phyloP scores from a whole-genome alignment of 1,284 basidiomycete genomes.

The Takashimella tepidaria region DNA sequence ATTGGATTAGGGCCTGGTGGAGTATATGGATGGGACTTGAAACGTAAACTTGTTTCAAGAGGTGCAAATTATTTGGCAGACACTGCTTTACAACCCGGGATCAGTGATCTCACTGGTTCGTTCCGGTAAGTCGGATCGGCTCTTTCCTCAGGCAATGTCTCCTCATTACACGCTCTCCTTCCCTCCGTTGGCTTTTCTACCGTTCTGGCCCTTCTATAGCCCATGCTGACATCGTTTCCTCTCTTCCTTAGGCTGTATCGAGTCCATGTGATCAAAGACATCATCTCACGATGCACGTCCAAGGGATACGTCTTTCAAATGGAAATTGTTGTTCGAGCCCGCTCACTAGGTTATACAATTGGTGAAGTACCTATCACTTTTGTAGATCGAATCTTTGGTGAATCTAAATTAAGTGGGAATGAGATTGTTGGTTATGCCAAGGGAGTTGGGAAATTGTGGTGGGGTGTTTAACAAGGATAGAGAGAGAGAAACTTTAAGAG shows the following conservation, averaged over 20 bases:
- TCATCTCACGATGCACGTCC: slow-evolving; percentile 75
- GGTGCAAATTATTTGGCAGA: slow-evolving; percentile 83
- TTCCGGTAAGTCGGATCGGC: slow-evolving; percentile 59
- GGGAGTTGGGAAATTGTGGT: slow-evolving; percentile 77
- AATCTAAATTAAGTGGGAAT: slow-evolving; percentile 81
- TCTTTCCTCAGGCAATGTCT: slow-evolving; percentile 1
- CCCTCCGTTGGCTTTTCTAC: background rate
- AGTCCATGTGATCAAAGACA: slow-evolving; percentile 65
- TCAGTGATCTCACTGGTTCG: slow-evolving; percentile 79
- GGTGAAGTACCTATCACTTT: slow-evolving; percentile 91
- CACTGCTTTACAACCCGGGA: slow-evolving; percentile 72
- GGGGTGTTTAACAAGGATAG: slow-evolving; percentile 57
- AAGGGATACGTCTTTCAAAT: slow-evolving; percentile 95
- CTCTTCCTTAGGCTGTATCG: slow-evolving; percentile 74
- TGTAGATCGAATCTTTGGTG: slow-evolving; percentile 85
- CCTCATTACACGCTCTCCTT: background rate
- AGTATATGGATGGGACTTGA: slow-evolving; percentile 84
- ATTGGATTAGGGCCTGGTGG: slow-evolving; percentile 60
- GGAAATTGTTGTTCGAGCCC: slow-evolving; percentile 91
- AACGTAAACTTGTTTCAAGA: slow-evolving; percentile 74
- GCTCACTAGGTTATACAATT: slow-evolving; percentile 71
- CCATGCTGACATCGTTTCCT: background rate
- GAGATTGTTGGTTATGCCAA: slow-evolving; percentile 85
- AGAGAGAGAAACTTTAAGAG: too few relatives aligned
- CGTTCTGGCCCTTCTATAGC: background rate